These are phyloP conservation scores for Thalassiosira hispida DNA, from an alignment of 352 stramenopile species.

Conservation along the genomic window DNA sequence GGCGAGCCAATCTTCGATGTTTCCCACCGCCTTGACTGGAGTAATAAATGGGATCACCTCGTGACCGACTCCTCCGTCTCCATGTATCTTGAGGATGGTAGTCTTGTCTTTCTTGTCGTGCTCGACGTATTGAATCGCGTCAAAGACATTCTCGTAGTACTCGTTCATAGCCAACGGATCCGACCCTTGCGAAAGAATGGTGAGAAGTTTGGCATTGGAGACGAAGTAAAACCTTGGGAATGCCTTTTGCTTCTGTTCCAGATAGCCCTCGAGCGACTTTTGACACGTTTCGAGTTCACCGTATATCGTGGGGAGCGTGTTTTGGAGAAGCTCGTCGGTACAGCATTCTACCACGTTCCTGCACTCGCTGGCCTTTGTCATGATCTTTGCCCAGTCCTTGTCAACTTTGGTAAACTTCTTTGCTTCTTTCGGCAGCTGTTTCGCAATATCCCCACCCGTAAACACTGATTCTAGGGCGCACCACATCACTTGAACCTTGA, in stretches of 20 bases:
- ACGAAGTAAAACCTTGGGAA: conserved; percentile 99
- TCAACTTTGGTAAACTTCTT: conserved; percentile 98
- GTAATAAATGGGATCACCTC: conserved; percentile 94
- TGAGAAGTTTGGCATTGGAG: conserved; percentile 95
- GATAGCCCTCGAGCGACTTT: conserved; percentile 97
- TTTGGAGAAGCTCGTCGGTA: conserved; percentile 96
- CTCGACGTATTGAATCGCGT: conserved; percentile 97
- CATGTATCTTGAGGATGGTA: conserved; percentile 91
- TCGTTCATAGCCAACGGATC: conserved; percentile 98
- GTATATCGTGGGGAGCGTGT: conserved; percentile 96
- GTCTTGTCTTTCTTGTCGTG: conserved; percentile 99
- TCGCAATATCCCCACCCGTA: conserved; percentile 97
- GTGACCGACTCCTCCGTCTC: conserved; percentile 81
- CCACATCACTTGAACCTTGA: conserved; percentile 97
- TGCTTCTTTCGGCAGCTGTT: conserved; percentile 97
- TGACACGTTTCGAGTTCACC: conserved; percentile 97
- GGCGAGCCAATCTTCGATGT: conserved; percentile 98
- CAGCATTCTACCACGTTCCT: conserved; percentile 87
- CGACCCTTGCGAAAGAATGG: conserved; percentile 96
- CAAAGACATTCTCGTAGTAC: conserved; percentile 99
- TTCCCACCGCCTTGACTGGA: conserved; percentile 95
- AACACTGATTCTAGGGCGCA: conserved; percentile 98
- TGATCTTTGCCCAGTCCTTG: conserved; percentile 99
- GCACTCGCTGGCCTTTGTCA: conserved; percentile 89
- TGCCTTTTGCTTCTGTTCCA: conserved; percentile 98